phyloP scores from a whole-genome alignment of 495 filamentous ascomycete species.

The Podospora conica region DNA sequence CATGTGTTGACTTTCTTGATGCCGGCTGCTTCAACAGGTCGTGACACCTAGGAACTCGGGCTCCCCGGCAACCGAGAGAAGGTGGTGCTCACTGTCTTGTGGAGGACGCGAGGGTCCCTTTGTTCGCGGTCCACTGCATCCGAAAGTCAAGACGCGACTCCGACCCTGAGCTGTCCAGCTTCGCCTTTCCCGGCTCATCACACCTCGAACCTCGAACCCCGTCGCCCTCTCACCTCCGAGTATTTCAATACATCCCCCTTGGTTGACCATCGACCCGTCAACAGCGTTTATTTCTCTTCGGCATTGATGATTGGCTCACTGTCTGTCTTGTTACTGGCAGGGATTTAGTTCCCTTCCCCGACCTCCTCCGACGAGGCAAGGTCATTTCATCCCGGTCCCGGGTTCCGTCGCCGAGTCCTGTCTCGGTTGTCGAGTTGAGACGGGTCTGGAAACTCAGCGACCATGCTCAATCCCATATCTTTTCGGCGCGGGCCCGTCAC shows the following conservation, averaged over 20 bases:
- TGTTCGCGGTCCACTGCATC: background rate
- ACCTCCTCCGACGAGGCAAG: background rate
- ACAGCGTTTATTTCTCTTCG: background rate
- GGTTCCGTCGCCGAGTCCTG: background rate
- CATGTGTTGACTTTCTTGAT: background rate
- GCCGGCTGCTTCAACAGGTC: background rate
- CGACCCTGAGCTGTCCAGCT: background rate
- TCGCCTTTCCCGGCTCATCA: background rate
- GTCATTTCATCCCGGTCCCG: too few species aligned
- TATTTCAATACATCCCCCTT: background rate
- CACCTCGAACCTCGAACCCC: background rate
- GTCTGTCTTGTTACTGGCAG: background rate
- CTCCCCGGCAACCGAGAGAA: background rate
- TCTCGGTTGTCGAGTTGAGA: background rate
- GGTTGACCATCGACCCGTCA: background rate
- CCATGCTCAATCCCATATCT: conserved; percentile 42
- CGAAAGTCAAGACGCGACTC: background rate
- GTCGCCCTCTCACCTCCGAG: background rate
- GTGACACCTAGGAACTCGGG: background rate
- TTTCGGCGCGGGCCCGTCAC: conserved; percentile 62
- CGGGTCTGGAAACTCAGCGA: background rate
- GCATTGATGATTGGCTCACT: background rate
- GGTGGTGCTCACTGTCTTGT: background rate
- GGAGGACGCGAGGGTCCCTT: background rate
- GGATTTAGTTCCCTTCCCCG: background rate